Conservation (phyloP, 805 yeast genomes). For the Saccharomyces kudriavzevii region DNA sequence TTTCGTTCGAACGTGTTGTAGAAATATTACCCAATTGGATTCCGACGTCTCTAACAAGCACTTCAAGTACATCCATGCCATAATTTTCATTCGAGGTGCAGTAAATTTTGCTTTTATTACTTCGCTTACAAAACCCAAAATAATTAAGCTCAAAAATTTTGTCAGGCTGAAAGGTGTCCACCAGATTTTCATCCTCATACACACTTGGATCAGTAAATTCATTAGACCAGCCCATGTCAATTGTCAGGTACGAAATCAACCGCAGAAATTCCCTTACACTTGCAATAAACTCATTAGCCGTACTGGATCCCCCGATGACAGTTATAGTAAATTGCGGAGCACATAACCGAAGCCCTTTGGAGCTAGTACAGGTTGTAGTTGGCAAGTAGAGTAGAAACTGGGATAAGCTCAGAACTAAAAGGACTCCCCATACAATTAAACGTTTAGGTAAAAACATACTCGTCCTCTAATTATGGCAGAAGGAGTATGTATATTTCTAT, state of each 20-base stretch:
- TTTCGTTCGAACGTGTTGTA: conserved; percentile 11
- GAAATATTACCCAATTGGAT: conserved; percentile 23
- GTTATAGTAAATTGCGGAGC: conserved; percentile 24
- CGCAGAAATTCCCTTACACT: conserved; percentile 21
- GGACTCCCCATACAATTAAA: conserved; percentile 13
- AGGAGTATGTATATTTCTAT: not conserved
- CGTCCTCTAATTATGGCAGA: not conserved
- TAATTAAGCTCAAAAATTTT: conserved; percentile 20
- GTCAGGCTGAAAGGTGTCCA: conserved; percentile 18
- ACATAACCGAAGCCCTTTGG: conserved; percentile 15
- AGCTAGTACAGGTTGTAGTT: conserved; percentile 18
- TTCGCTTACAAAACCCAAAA: conserved; percentile 25
- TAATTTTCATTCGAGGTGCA: conserved; percentile 15
- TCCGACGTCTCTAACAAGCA: conserved; percentile 26
- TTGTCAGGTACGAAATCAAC: conserved; percentile 24
- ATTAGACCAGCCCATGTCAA: conserved; percentile 24
- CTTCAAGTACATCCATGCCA: conserved; percentile 23
- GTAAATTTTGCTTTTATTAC: conserved; percentile 7
- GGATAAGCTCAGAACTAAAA: conserved; percentile 9
- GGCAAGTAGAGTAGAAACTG: conserved; percentile 22
- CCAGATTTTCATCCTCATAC: conserved; percentile 23
- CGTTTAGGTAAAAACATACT: conserved; percentile 11
- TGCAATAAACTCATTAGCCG: conserved; percentile 17
- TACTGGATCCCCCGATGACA: conserved; percentile 16
- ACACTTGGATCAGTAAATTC: conserved; percentile 8